phyloP scores from a whole-genome alignment of 2,329 filamentous ascomycete genomes.

The Pseudonectria buxi region DNA sequence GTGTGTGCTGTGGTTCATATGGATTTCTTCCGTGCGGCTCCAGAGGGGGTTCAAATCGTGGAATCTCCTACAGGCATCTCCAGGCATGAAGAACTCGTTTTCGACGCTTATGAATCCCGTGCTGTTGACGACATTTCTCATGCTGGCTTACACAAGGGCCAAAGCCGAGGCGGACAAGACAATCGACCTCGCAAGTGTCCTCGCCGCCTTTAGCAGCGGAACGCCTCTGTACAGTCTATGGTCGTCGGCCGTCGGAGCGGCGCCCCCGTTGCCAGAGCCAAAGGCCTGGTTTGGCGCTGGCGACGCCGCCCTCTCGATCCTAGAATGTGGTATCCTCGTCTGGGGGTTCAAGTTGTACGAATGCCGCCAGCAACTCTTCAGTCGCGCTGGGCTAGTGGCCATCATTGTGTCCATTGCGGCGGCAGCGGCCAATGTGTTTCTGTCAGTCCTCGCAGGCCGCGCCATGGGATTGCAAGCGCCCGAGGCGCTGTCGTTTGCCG shows the following conservation, averaged over 20 bases:
- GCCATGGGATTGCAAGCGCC: slow-evolving; percentile 29
- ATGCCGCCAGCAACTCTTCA: slow-evolving; percentile 40
- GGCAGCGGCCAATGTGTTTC: slow-evolving; percentile 36
- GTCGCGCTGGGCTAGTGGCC: slow-evolving; percentile 33
- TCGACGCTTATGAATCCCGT: slow-evolving; percentile 42
- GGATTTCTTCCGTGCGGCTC: slow-evolving; percentile 35
- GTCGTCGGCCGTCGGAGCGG: slow-evolving; percentile 15
- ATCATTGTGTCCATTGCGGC: slow-evolving; percentile 29
- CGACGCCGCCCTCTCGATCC: slow-evolving; percentile 40
- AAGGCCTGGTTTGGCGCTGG: slow-evolving; percentile 37
- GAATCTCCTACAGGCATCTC: not conserved
- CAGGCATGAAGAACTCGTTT: slow-evolving; percentile 23
- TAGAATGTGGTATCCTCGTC: slow-evolving; percentile 44
- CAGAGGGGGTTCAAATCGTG: slow-evolving; percentile 31
- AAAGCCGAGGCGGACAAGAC: slow-evolving; percentile 28
- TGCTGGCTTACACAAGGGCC: slow-evolving; percentile 36
- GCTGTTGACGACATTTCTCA: slow-evolving; percentile 37
- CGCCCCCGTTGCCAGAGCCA: slow-evolving; percentile 8
- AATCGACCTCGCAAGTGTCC: slow-evolving; percentile 23
- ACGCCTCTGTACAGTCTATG: slow-evolving; percentile 30
- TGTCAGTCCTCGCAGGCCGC: slow-evolving; percentile 32
- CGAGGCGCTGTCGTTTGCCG: slow-evolving; percentile 40
- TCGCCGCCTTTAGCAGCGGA: slow-evolving; percentile 28
- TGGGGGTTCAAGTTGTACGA: slow-evolving; percentile 50
- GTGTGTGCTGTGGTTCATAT: slow-evolving; percentile 41